Percentiles rank a stretch among this genome's conserved stretches.
Evolutionary conservation across 208 protist species (phyloP).

Genomic region (Herpetomonas muscarum): DNA sequence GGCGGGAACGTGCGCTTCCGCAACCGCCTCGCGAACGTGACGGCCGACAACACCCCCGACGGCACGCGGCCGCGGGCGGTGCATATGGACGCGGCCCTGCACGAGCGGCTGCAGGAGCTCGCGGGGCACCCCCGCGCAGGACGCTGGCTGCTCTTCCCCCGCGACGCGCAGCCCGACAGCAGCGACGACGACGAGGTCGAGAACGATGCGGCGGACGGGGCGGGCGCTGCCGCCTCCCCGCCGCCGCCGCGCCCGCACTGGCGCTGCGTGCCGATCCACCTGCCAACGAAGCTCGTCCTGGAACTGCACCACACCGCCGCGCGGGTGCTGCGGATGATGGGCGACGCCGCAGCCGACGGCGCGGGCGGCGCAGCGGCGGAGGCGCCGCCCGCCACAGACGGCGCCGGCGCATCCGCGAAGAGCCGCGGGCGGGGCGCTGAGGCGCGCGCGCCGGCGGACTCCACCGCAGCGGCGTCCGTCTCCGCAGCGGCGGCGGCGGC

Average conservation of each 20-base stretch:
- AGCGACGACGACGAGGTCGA: background rate
- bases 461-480: background rate
- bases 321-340: slow-evolving; percentile 23
- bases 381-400: slow-evolving; percentile 9
- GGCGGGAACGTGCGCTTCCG: background rate
- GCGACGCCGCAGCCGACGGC: background rate
- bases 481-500: background rate
- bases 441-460: background rate
- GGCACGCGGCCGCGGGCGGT: background rate
- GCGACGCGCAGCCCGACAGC: background rate
- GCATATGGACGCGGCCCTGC: slow-evolving; percentile 17
- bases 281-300: slow-evolving; percentile 19
- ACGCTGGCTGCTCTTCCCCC: slow-evolving; percentile 9
- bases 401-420: slow-evolving; percentile 5
- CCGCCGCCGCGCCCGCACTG: background rate
- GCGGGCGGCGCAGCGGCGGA: slow-evolving; percentile 9
- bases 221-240: background rate
- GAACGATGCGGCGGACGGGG: background rate
- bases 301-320: slow-evolving; percentile 17
- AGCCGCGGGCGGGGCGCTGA: background rate
- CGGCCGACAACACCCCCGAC: background rate
- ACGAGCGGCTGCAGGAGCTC: slow-evolving; percentile 17
- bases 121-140: slow-evolving; percentile 8
- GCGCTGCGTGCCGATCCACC: background rate
- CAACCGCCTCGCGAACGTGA: background rate